Evolutionary conservation across 2,329 filamentous ascomycete species (phyloP), one percentile per base, ranked within the genome.

Genomic region (Colletotrichum sp.): DNA sequence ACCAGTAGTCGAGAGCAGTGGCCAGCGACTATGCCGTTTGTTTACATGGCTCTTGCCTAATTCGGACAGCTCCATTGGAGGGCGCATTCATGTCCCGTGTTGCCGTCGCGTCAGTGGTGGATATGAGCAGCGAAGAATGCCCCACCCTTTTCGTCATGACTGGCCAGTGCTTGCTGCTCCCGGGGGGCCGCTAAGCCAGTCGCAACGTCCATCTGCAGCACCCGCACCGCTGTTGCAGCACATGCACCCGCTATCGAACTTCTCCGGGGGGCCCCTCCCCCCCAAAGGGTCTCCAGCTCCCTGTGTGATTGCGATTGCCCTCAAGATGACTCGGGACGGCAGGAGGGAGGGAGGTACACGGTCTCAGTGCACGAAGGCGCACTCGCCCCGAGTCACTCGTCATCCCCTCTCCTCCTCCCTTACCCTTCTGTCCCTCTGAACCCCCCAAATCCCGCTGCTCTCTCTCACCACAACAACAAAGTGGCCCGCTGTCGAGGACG

Each of bases 331-430:
- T 62, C 57, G 60, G 59, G 57, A 62, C 28, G 28, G 60, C 18
- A 32, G 18, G 60, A 64, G 60, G 36, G 44, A 65, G 63, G 34
- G 44, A 66, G 63, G 34, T 67, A 67, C 39, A 18, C 64, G 36
- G 24, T 32, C 24, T 18, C 64, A 66, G 36, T 44, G 30, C 39
- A 13, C 15, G 3, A 66, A 59, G 66, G 66, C 30, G 30, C 52
- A 16, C 32, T 18, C 44, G 21, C 52, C 49, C 32, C 64, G 36
- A 55, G 66, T 63, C 59, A 52, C 80, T 81, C 80, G 76, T 64
- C n/a, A 28, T 80, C 74, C 76, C 78, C 72, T 77, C 77, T 63
- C 60, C 52, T 55, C 44, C 52, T 26, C 34, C 52, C 76, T 68
- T 49, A 16, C 30, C 67, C 44, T 63, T 63, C 55, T n/a, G 21